phyloP scores from a whole-genome alignment of 1,284 basidiomycete species.

The Sanghuangporus weigelae region DNA sequence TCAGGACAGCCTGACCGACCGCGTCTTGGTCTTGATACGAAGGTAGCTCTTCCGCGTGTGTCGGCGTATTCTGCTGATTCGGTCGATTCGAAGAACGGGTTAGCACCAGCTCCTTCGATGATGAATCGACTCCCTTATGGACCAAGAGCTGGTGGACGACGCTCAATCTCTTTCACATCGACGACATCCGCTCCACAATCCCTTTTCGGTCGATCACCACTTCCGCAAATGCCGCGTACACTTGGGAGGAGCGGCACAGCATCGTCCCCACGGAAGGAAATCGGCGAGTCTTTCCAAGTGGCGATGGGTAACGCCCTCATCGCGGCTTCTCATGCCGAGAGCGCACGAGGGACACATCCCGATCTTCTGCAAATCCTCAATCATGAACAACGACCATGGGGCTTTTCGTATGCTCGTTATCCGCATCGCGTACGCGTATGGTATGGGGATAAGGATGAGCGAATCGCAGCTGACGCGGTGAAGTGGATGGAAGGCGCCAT shows the following conservation, averaged over 20 bases:
- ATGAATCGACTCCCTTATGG: slow-evolving; percentile 18
- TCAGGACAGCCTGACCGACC: background rate
- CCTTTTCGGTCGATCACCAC: slow-evolving; percentile 9
- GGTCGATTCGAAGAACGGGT: background rate
- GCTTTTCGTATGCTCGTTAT: slow-evolving; percentile 76
- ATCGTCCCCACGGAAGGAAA: slow-evolving; percentile 29
- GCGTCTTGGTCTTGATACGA: background rate
- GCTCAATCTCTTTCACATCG: slow-evolving; percentile 60
- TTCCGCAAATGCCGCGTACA: slow-evolving; percentile 12
- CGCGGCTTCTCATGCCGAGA: slow-evolving; percentile 92
- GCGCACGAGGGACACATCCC: slow-evolving; percentile 82
- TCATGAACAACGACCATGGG: slow-evolving; percentile 80
- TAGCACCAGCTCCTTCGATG: slow-evolving; percentile 1
- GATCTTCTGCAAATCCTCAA: slow-evolving; percentile 91
- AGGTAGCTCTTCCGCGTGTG: background rate
- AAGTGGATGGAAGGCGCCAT: slow-evolving; percentile 88
- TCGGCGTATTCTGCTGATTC: slow-evolving; percentile 10
- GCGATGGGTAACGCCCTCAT: slow-evolving; percentile 80
- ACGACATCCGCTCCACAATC: slow-evolving; percentile 24
- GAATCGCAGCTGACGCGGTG: slow-evolving; percentile 84
- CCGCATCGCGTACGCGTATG: slow-evolving; percentile 80
- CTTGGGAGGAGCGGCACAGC: slow-evolving; percentile 13
- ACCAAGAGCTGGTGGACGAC: slow-evolving; percentile 41
- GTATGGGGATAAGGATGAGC: slow-evolving; percentile 92
- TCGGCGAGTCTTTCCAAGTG: slow-evolving; percentile 52